Evolutionary conservation across 306 rosid genomes (phyloP).

Genomic region (Quercus robur): DNA sequence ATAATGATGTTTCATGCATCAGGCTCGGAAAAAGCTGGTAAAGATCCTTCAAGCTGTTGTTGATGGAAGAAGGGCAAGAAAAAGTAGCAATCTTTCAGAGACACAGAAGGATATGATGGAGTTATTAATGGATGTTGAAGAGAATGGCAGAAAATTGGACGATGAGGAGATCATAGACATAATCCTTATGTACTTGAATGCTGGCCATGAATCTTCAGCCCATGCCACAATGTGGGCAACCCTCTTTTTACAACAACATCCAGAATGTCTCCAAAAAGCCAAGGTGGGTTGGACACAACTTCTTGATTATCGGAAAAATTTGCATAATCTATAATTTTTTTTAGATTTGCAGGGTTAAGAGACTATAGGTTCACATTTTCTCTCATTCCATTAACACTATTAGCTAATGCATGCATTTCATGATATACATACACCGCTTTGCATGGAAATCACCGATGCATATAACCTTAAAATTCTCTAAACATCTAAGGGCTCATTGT

Average conservation of each 20-base stretch:
- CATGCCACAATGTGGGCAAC: slow-evolving; percentile 76
- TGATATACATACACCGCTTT: no score
- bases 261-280: slow-evolving; percentile 43
- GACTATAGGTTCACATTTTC: no score
- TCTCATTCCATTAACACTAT: no score
- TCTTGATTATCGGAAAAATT: neutral
- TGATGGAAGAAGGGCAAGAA: slow-evolving; percentile 28
- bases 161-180: slow-evolving; percentile 69
- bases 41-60: slow-evolving; percentile 42
- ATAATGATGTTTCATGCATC: neutral
- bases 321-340: no score
- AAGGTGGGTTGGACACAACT: slow-evolving; percentile 37
- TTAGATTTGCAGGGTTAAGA: no score
- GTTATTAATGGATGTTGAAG: slow-evolving; percentile 56
- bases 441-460: no score
- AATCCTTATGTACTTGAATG: slow-evolving; percentile 65
- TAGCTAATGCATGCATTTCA: no score
- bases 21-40: slow-evolving; percentile 68
- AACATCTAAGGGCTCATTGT: no score
- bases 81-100: neutral
- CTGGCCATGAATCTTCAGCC: slow-evolving; percentile 87
- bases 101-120: slow-evolving; percentile 53
- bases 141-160: slow-evolving; percentile 46
- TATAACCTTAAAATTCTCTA: no score
- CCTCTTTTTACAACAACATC: slow-evolving; percentile 51